Evolutionary conservation across 2,329 filamentous ascomycete species (phyloP), one percentile per base, ranked within the genome.

Genomic region (Fusarium sp.): DNA sequence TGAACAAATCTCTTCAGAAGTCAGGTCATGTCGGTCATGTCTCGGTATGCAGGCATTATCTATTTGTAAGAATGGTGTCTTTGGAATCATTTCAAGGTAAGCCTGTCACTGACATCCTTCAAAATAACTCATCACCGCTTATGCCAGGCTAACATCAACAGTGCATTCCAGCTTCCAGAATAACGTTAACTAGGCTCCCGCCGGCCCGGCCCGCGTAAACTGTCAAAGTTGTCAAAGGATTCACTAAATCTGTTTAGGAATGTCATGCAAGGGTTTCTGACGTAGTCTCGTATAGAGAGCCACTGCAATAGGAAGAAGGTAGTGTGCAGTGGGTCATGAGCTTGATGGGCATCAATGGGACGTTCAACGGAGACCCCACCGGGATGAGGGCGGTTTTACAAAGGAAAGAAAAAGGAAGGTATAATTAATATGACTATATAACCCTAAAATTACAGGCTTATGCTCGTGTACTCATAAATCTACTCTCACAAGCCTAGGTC

Each of bases 381-480:
- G 14, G 5, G 8, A 14, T 14, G 20, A n/a, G 10, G 3, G 18
- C 18, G 22, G 26, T 15, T 28, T 38, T 38, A 59, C 42, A 51
- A 51, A 58, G 9, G 32, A 38, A 20, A n/a, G 11, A 30, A 59
- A 51, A 54, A 32, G 20, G 24, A 34, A 68, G 50, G 66, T 64
- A 51, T 69, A 50, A 69, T 56, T 69, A 41, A 51, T 42, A 69
- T 24, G 38, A 63, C 28, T 63, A 42, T 24, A 14, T 50, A 28
- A 20, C 24, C 64, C 12, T 20, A 36, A 22, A 24, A 17, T 15
- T 4, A 30, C 7, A 51, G 24, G 24, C 8, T 30, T 18, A 47
- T 26, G 20, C 39, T 68, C 39, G 28, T 65, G 10, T 20, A 14
- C 24, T 68, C 52, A 52, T 62, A 17, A 41, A 8, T 39, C 20